These are phyloP conservation scores for Suhomyces panamericanus DNA, from an alignment of 1,139 yeast genomes.

Conservation along the genomic window DNA sequence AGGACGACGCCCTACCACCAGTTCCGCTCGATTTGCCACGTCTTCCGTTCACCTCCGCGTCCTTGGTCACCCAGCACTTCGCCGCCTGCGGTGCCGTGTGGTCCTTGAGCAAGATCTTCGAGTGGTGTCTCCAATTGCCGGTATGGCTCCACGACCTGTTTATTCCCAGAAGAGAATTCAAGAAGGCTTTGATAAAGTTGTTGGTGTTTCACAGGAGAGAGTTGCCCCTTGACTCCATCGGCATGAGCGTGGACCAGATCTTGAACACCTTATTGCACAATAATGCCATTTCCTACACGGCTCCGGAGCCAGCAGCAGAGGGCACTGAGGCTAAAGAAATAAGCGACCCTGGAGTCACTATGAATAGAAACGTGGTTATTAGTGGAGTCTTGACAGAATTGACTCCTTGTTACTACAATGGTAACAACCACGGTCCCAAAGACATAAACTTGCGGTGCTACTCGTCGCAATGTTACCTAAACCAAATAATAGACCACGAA, in stretches of 20 bases:
- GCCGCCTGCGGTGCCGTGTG: conserved; percentile 37
- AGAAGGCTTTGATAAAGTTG: conserved; percentile 51
- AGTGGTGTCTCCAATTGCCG: conserved; percentile 51
- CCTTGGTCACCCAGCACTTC: conserved; percentile 51
- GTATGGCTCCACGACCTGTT: conserved; percentile 54
- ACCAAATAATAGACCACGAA: conserved; percentile 40
- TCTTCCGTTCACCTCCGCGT: conserved; percentile 55
- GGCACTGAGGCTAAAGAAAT: not conserved
- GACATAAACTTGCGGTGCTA: conserved; percentile 33
- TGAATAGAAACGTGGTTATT: conserved; percentile 25
- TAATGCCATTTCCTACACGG: conserved; percentile 45
- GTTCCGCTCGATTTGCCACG: conserved; percentile 57
- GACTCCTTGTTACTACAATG: conserved; percentile 39
- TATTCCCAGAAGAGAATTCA: conserved; percentile 51
- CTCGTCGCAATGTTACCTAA: conserved; percentile 40
- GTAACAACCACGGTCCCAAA: conserved; percentile 24
- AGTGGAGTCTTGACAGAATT: conserved; percentile 42
- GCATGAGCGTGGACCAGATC: conserved; percentile 54
- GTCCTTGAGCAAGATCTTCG: conserved; percentile 45
- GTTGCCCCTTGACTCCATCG: conserved; percentile 56
- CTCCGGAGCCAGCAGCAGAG: conserved; percentile 16
- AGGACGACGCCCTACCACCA: conserved; percentile 42
- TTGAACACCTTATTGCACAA: conserved; percentile 46
- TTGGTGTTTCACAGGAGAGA: conserved; percentile 53
- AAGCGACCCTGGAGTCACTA: conserved; percentile 25